phyloP scores from a whole-genome alignment of 768 basidiomycete species.

The Suillus americanus region DNA sequence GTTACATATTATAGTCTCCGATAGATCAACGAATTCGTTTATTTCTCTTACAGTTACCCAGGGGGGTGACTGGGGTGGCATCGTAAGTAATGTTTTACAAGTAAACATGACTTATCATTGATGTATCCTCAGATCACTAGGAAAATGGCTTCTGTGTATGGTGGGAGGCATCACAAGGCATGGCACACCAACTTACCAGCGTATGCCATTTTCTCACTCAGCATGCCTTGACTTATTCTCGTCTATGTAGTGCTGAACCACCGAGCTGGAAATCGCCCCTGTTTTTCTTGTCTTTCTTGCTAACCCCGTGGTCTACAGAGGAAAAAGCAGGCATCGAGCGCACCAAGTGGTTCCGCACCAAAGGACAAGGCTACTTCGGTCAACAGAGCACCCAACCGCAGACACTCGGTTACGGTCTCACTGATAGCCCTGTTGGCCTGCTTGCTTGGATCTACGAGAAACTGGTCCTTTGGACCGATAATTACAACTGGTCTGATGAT shows the following conservation, averaged over 20 bases:
- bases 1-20: background rate
- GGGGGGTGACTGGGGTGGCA: conserved; percentile 48
- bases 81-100: conserved; percentile 26
- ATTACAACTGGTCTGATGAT: conserved; percentile 57
- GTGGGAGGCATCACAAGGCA: conserved; percentile 44
- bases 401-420: conserved; percentile 51
- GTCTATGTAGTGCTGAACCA: conserved; percentile 16
- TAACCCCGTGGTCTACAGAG: conserved; percentile 26
- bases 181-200: conserved; percentile 50
- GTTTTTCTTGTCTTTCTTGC: conserved; percentile 24
- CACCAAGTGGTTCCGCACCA: conserved; percentile 14
- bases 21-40: background rate
- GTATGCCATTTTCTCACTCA: conserved; percentile 23
- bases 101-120: background rate
- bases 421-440: conserved; percentile 57
- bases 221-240: background rate
- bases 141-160: conserved; percentile 34
- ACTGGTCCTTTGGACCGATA: conserved; percentile 47
- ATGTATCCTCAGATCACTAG: conserved; percentile 31
- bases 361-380: conserved; percentile 31
- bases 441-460: conserved; percentile 60
- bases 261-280: conserved; percentile 29
- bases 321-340: conserved; percentile 27
- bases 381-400: conserved; percentile 47
- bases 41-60: conserved; percentile 37